phyloP scores from a whole-genome alignment of 495 filamentous ascomycete genomes.

The Aspergillus heteromorphus region DNA sequence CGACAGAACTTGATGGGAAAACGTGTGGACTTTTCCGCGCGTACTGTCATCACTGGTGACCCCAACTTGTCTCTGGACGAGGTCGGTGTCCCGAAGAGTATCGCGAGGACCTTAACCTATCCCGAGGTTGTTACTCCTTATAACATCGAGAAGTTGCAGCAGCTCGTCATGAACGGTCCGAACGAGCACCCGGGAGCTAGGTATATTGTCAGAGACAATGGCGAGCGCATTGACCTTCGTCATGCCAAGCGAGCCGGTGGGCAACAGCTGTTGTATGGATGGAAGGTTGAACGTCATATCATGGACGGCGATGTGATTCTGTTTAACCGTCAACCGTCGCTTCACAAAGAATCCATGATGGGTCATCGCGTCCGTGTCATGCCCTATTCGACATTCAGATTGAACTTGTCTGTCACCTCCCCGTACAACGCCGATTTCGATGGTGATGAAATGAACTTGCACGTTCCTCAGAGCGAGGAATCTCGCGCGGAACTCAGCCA shows the following conservation, averaged over 20 bases:
- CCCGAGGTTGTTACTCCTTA: slow-evolving; percentile 96
- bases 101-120: slow-evolving; percentile 86
- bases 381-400: slow-evolving; percentile 96
- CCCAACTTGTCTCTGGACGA: slow-evolving; percentile 93
- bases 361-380: slow-evolving; percentile 94
- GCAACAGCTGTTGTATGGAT: slow-evolving; percentile 85
- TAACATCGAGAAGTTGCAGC: slow-evolving; percentile 89
- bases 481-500: slow-evolving; percentile 87
- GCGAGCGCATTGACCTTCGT: slow-evolving; percentile 87
- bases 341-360: slow-evolving; percentile 99
- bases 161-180: slow-evolving; percentile 85
- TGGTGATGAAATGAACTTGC: slow-evolving; percentile 99
- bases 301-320: slow-evolving; percentile 95
- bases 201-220: slow-evolving; percentile 88
- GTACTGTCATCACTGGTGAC: slow-evolving; percentile 98
- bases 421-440: slow-evolving; percentile 99
- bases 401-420: slow-evolving; percentile 95
- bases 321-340: slow-evolving; percentile 97
- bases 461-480: slow-evolving; percentile 96
- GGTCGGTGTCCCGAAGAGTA: slow-evolving; percentile 88
- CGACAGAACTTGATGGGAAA: slow-evolving; percentile 99
- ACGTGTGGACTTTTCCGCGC: slow-evolving; percentile 98
- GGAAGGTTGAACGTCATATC: slow-evolving; percentile 97
- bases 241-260: slow-evolving; percentile 80
- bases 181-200: slow-evolving; percentile 92